phyloP scores from a whole-genome alignment of 768 basidiomycete genomes.

The Phaeolepiota aurea region DNA sequence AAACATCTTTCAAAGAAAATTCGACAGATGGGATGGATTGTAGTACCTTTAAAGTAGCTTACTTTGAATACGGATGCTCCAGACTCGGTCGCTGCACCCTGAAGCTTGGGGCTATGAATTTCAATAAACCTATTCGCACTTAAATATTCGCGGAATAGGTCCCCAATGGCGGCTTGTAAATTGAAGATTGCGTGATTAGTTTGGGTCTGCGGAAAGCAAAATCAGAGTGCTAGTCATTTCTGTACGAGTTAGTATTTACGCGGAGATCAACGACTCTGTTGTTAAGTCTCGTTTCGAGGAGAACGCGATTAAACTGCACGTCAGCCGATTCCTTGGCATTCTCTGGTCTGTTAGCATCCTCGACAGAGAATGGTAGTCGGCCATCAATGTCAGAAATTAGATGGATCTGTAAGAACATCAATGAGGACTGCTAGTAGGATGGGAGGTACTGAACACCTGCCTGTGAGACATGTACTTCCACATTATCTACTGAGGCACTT shows the following conservation, averaged over 20 bases:
- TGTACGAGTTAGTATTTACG: conserved; percentile 36
- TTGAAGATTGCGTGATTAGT: conserved; percentile 96
- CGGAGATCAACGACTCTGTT: conserved; percentile 91
- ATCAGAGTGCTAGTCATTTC: neutral
- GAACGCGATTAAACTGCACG: conserved; percentile 68
- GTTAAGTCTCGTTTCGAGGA: conserved; percentile 90
- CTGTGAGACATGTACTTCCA: conserved; percentile 80
- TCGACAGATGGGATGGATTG: too few relatives aligned
- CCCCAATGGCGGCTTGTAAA: conserved; percentile 81
- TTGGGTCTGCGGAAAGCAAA: conserved; percentile 51
- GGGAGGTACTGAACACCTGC: conserved; percentile 28
- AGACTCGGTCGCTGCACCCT: conserved; percentile 94
- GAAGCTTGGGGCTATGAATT: conserved; percentile 96
- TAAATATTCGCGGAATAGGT: conserved; percentile 81
- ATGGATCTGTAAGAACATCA: conserved; percentile 53
- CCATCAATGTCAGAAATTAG: conserved; percentile 74
- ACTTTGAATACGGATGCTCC: conserved; percentile 98
- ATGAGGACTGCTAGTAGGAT: conserved; percentile 3
- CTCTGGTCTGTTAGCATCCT: conserved; percentile 86
- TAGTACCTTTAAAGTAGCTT: conserved; percentile 86
- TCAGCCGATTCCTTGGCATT: conserved; percentile 54
- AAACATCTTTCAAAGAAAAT: too few relatives aligned
- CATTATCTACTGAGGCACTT: conserved; percentile 80
- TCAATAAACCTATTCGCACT: conserved; percentile 74
- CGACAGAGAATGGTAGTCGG: conserved; percentile 83